phyloP scores from a whole-genome alignment of 2,329 filamentous ascomycete genomes.

The Biscogniauxia marginata region DNA sequence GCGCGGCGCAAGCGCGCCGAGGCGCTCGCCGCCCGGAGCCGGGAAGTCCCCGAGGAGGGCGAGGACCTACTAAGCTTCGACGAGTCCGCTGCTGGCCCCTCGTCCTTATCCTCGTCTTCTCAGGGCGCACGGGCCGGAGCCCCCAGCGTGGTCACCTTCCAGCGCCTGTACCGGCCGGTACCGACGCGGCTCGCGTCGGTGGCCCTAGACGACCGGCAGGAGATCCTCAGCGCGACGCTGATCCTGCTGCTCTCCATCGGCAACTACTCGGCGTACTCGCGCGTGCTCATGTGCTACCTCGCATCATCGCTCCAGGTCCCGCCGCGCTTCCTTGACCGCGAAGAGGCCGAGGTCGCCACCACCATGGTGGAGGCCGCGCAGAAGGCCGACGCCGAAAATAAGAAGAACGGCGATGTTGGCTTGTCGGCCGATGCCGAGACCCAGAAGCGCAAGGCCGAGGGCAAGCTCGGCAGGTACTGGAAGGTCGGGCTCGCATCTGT shows the following conservation, averaged over 20 bases:
- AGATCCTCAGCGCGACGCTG: slow-evolving; percentile 68
- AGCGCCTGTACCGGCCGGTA: slow-evolving; percentile 52
- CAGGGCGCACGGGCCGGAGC: slow-evolving; percentile 8
- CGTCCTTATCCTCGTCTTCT: not conserved
- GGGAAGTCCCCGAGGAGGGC: slow-evolving; percentile 28
- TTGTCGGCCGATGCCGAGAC: slow-evolving; percentile 78
- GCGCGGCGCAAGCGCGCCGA: slow-evolving; percentile 47
- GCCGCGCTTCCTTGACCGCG: slow-evolving; percentile 58
- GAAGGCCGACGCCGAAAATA: slow-evolving; percentile 39
- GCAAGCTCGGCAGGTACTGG: slow-evolving; percentile 72
- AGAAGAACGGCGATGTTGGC: slow-evolving; percentile 43
- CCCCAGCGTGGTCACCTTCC: slow-evolving; percentile 41
- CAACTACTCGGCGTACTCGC: slow-evolving; percentile 72
- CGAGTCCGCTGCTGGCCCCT: not conserved
- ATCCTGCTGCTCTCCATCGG: slow-evolving; percentile 70
- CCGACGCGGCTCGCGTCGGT: slow-evolving; percentile 56
- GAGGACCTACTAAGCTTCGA: not conserved
- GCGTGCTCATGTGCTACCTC: slow-evolving; percentile 66
- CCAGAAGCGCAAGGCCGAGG: slow-evolving; percentile 69
- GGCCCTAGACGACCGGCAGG: slow-evolving; percentile 54
- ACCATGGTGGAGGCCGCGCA: slow-evolving; percentile 69
- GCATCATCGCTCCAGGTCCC: slow-evolving; percentile 65
- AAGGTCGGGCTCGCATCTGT: slow-evolving; percentile 89
- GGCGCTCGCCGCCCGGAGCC: slow-evolving; percentile 38
- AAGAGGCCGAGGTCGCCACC: slow-evolving; percentile 74